Base-by-base conservation (phyloP, 371 early-diverging fungal genomes). In the Apophysomyces trapeziformis region DNA sequence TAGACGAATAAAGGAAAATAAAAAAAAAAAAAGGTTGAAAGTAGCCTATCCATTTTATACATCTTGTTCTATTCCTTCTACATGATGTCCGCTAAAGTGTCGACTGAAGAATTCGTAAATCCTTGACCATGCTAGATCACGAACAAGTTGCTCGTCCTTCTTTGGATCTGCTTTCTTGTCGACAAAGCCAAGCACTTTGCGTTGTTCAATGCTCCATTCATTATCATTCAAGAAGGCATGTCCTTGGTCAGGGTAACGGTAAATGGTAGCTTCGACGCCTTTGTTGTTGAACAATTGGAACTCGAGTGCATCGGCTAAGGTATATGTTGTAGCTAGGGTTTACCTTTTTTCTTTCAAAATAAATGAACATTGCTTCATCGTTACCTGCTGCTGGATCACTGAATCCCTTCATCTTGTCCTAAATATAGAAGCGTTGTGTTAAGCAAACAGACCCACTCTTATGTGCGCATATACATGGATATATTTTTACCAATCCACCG, bases 161-260 rank as follows among this genome's bases (percentile, higher is more conserved):
- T 67, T 63, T 16, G 73, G 71, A 18, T 78, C 78, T 54, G 63
- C 66, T 11, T 60, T 37, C 21, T 75, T 74, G 58, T 70, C 70
- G 12, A 75, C 72, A 50, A 83, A 77, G 7, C 75, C 77, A n/a
- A 77, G 63, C 58, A 72, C 77, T 45, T 78, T 80, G 37, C 83
- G 73, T 58, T 71, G 72, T 18, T 73, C 60, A 36, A 74, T 66
- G 45, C 61, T 63, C 79, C 82, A 78, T 9, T 63, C 69, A 37
- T 75, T 72, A 43, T 80, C 83, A 58, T 85, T 86, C 75, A 85
- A 76, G 65, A 86, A 86, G 7, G 83, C 87, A 57, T 86, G 87
- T 5, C 76, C 82, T 68, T 76, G 74, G n/a, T 71, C 61, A 57
- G 69, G 75, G 72, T 82, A 72, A 21, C 74, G 66, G 59, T 77